These are phyloP conservation scores for Backusella macrospora DNA, from an alignment of 192 early-diverging fungal genomes.

Conservation along the genomic window DNA sequence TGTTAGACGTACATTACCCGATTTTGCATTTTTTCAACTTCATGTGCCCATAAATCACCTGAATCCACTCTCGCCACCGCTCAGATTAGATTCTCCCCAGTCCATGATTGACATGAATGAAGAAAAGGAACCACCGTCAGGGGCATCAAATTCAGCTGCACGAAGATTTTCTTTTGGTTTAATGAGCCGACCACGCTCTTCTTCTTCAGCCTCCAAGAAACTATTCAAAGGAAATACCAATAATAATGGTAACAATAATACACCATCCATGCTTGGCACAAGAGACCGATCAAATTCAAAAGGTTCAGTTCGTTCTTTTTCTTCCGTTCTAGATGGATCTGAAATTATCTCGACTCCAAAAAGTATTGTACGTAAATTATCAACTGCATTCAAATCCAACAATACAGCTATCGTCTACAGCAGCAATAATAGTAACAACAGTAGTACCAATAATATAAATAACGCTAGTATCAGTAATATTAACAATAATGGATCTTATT, in stretches of 20 bases:
- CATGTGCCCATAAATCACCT: slow-evolving; percentile 58
- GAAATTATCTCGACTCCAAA: slow-evolving; percentile 26
- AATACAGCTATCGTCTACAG: neutral
- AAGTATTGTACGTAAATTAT: slow-evolving; percentile 39
- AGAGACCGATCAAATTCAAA: slow-evolving; percentile 38
- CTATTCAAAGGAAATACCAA: slow-evolving; percentile 25
- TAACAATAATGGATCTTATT: slow-evolving; percentile 10
- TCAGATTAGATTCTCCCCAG: neutral
- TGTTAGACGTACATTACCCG: slow-evolving; percentile 72
- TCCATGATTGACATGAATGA: neutral
- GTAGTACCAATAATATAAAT: slow-evolving; percentile 23
- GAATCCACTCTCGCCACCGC: slow-evolving; percentile 50
- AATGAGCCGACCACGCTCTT: slow-evolving; percentile 32
- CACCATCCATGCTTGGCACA: neutral
- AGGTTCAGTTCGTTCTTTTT: slow-evolving; percentile 33
- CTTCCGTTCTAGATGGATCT: slow-evolving; percentile 17
- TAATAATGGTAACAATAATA: neutral
- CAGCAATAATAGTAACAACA: neutral
- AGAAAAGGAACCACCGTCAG: neutral
- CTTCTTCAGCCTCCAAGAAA: slow-evolving; percentile 37
- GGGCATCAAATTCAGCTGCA: neutral
- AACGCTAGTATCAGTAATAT: slow-evolving; percentile 9
- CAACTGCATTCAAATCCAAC: slow-evolving; percentile 29
- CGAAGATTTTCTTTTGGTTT: slow-evolving; percentile 34
- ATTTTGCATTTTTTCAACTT: slow-evolving; percentile 74